Evolutionary conservation across 2,329 filamentous ascomycete genomes (phyloP), one percentile per base, ranked within the genome.

Genomic region (Colletotrichum sublineola): DNA sequence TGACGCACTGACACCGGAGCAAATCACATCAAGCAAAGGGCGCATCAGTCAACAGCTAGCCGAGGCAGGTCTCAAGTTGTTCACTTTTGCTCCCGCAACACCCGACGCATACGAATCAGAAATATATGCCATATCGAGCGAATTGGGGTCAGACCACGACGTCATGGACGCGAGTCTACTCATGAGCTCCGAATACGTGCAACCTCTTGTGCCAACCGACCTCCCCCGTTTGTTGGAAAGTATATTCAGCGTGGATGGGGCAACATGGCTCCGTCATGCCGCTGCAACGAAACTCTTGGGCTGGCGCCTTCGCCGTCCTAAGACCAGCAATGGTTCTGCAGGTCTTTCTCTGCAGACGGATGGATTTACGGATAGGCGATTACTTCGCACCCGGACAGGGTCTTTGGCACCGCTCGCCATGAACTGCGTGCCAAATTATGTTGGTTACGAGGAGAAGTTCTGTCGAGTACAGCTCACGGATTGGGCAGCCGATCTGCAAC

Each of bases 131-230:
- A 87, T 97, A 29, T 98, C 96, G 1, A 96, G 93, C 29, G 89
- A 89, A 15, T 86, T 89, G 33, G 89, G 88, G 1, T 88, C 89
- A 31, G 94, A 98, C 77, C 84, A 90, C 73, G 94, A 97, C 50
- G 90, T 88, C 55, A 97, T 98, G 92, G 96, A 98, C 80, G 96
- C 95, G 24, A 97, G 94, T 77, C 86, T 97, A 0, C 87, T 98
- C 24, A 98, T 98, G 96, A 95, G 92, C 68, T 92, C 95, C 1
- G 93, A 96, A 77, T 98, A 98, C 79, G 85, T 96, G 18, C 92
- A 94, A 73, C 96, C 96, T 1, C 86, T 98, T 5, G 83, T 93
- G 3, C 82, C 89, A 0, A 96, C 94, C 11, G 95, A 98, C 53
- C 88, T 98, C 2, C 78, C 81, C 6, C 81, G 84, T 11, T 85